phyloP scores from a whole-genome alignment of 179 eudicot species.

The Pouteria campechiana region DNA sequence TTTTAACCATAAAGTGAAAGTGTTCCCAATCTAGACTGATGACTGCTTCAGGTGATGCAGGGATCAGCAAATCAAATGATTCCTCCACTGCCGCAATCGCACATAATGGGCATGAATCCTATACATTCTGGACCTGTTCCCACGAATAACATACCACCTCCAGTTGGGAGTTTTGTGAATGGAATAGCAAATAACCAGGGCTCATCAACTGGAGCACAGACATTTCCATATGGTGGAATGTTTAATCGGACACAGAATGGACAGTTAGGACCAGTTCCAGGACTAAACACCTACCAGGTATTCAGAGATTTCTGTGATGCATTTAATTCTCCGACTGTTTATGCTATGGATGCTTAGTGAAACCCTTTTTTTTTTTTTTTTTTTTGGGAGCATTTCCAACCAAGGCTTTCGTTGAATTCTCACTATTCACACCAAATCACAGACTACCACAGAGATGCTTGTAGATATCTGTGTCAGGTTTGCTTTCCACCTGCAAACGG shows the following conservation, averaged over 20 bases:
- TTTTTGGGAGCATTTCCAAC: no score
- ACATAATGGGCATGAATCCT: conserved; percentile 64
- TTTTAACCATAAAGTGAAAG: neutral
- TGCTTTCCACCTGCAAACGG: no score
- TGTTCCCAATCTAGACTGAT: no score
- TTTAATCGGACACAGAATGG: conserved; percentile 84
- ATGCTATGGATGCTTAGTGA: no score
- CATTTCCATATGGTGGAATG: conserved; percentile 56
- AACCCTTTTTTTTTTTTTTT: no score
- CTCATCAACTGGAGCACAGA: conserved; percentile 56
- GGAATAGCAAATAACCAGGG: conserved; percentile 65
- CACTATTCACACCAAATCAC: no score
- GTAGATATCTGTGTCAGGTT: no score
- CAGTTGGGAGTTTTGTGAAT: conserved; percentile 49
- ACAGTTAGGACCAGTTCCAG: conserved; percentile 80
- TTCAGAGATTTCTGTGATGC: no score
- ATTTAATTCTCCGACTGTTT: no score
- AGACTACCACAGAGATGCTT: no score
- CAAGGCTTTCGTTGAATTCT: no score
- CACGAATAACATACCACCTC: conserved; percentile 29
- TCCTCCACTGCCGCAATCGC: conserved; percentile 80
- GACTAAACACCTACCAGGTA: conserved; percentile 90
- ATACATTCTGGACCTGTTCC: conserved; percentile 58
- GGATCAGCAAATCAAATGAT: conserved; percentile 67
- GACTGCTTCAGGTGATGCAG: conserved; percentile 58